Base-by-base conservation (phyloP, 352 stramenopile genomes). In the Sclerospora graminicola region DNA sequence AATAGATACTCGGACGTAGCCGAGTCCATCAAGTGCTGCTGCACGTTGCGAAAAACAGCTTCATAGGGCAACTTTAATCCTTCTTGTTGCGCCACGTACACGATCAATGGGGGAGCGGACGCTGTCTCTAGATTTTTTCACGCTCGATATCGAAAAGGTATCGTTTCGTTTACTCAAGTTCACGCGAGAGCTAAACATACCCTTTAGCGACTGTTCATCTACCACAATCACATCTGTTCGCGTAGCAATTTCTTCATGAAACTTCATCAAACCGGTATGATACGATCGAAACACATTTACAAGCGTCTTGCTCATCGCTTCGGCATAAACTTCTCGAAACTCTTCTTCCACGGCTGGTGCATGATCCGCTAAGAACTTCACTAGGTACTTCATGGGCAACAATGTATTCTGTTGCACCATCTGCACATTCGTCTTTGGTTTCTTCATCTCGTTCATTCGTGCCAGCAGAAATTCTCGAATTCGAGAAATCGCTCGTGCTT, bases 1-100 rank as follows among this genome's bases (percentile, higher is more conserved):
- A 99, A 99, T 2, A 98, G 69, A 60, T 97, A 97, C 60, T 99
- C 96, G 45, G 95, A 97, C 2, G 93, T 98, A 14, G 94, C 93
- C 8, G 91, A 94, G 75, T 99, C 95, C 61, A 98, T 93, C 15
- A 99, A 68, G 52, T 99, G 96, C 54, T 97, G 94, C 57, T 98
- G 85, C 15, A 98, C 66, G 30, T 86, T 97, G 27, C 95, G 81
- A 47, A 98, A 96, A 24, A 99, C 81, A 34, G 86, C 91, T 66
- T 99, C 96, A 58, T 98, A 99, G 5, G 94, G 87, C 40, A 97
- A 89, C 42, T 89, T 89, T 28, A 85, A 62, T 14, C 78, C 71
- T 59, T 98, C 94, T 36, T 92, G 82, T 32, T 94, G 60, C 6
- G 92, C 91, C 16, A 99, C 86, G 57, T 99, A 95, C 8, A 97